Percentiles rank a stretch among this genome's conserved stretches.
Conservation (phyloP, 2,329 filamentous ascomycete species). For the Colletotrichum musicola region DNA sequence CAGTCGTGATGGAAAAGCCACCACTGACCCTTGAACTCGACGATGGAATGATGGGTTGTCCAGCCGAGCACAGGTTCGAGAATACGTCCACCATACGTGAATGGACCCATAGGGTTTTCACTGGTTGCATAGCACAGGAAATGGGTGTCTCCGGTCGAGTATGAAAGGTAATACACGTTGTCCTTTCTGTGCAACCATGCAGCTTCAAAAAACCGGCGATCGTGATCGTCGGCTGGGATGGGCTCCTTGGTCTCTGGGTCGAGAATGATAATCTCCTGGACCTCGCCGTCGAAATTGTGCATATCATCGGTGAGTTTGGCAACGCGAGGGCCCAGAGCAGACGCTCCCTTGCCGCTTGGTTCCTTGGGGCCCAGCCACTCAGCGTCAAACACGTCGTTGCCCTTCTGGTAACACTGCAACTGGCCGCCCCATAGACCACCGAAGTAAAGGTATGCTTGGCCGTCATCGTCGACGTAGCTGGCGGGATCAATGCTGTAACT, state of each 20-base stretch:
- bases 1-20: slow-evolving; percentile 84
- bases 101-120: slow-evolving; percentile 75
- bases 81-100: slow-evolving; percentile 78
- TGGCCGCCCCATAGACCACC: slow-evolving; percentile 86
- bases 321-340: slow-evolving; percentile 75
- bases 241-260: slow-evolving; percentile 71
- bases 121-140: slow-evolving; percentile 78
- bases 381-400: slow-evolving; percentile 67
- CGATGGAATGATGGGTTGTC: slow-evolving; percentile 86
- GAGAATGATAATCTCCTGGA: slow-evolving; percentile 73
- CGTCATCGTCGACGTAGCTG: slow-evolving; percentile 73
- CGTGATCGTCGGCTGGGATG: slow-evolving; percentile 76
- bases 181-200: slow-evolving; percentile 83
- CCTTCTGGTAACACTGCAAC: slow-evolving; percentile 78
- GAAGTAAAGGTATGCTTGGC: slow-evolving; percentile 69
- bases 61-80: slow-evolving; percentile 83
- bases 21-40: slow-evolving; percentile 78
- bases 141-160: slow-evolving; percentile 84
- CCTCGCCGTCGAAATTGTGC: slow-evolving; percentile 67
- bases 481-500: slow-evolving; percentile 85
- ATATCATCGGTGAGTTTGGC: slow-evolving; percentile 75
- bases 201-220: slow-evolving; percentile 83
- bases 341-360: slow-evolving; percentile 65
- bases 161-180: slow-evolving; percentile 80
- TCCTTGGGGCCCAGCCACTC: slow-evolving; percentile 69